Base-by-base conservation (phyloP, 371 early-diverging fungal genomes). In the Capillidium rhysosporum region DNA sequence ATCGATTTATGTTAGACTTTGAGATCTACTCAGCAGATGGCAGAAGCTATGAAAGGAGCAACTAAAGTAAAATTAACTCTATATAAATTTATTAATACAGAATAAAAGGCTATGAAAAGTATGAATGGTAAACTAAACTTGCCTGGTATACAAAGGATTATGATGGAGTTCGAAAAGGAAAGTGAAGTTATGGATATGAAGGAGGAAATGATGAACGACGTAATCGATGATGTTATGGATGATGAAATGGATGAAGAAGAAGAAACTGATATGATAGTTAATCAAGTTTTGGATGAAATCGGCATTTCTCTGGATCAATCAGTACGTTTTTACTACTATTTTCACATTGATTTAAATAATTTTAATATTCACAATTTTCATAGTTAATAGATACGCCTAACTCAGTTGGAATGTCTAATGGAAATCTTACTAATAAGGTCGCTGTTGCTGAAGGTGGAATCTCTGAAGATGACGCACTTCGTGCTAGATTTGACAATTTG, bases 141-240 rank as follows among this genome's bases (percentile, higher is more conserved):
- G 45, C 95, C 93, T 3, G 80, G 79, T 43, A 85, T 97, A 38
- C 82, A 86, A 48, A 82, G 85, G 57, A 92, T 97, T 47, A 91
- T 95, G 89, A 85, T 89, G 86, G 92, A 95, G 40, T 97, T 95
- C 70, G 93, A 94, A 63, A 74, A 70, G 63, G 92, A 97, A 69
- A 75, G 76, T 31, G 94, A 91, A 61, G 66, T 89, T 61, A 91
- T 97, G 94, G 92, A 97, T 62, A 92, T 97, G 93, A 94, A 94
- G 69, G 91, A 90, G 54, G 93, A 92, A 60, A 84, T 96, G 87
- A 91, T 96, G 90, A 83, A 83, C 44, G 97, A 97, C 59, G 88
- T 87, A 16, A 89, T 97, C 52, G 94, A 97, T 57, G 93, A 90
- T 62, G 86, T 79, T 25, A 82, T 95, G 76, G 92, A 88, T 31